Evolutionary conservation across 2,329 filamentous ascomycete species (phyloP), one percentile per base, ranked within the genome.

Genomic region (Trichoderma lentiforme): DNA sequence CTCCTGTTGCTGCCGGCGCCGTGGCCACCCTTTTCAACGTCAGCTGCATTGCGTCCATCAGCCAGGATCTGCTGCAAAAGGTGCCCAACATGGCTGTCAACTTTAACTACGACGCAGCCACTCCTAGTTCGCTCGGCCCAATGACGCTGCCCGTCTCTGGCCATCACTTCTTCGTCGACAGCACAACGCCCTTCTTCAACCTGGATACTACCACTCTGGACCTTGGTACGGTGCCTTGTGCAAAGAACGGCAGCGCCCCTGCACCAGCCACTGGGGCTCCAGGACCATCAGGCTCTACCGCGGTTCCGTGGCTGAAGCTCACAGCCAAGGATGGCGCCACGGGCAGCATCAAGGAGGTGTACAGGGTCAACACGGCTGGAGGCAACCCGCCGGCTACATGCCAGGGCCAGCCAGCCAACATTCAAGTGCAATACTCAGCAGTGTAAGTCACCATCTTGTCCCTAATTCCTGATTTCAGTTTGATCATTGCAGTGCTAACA

Each of bases 1-100:
- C 83, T 0, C 95, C 95, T 15, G 85, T 84, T 11, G 86, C 90
- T 21, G 81, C 85, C 64, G 95, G 95, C 74, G 95, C 95, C 69
- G 79, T 93, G 0, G 95, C 95, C 70, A 91, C 89, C 1, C 92
- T 98, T 77, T 98, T 93, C 90, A 94, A 98, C 82, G 92, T 91
- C 72, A 93, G 90, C 76, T 98, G 95, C 83, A 82, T 95, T 39
- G 92, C 92, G 7, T 86, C 92, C 56, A 84, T 88, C 75, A 90
- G 90, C 77, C 91, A 93, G 0, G 86, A 90, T 70, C 84, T 96
- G 18, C 84, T 95, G 56, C 79, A 85, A 74, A 81, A 86, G 70
- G 86, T 97, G 24, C 90, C 93, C 4, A 84, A 84, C 73, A 87
- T 94, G 71, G 89, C 91, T 1, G 86, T 97, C 70, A 86, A 89